A percentile compares a stretch with the other conserved stretches of the same genome.
Evolutionary conservation across 148 eudicot species (phyloP).

Genomic region (Cornus suecica): DNA sequence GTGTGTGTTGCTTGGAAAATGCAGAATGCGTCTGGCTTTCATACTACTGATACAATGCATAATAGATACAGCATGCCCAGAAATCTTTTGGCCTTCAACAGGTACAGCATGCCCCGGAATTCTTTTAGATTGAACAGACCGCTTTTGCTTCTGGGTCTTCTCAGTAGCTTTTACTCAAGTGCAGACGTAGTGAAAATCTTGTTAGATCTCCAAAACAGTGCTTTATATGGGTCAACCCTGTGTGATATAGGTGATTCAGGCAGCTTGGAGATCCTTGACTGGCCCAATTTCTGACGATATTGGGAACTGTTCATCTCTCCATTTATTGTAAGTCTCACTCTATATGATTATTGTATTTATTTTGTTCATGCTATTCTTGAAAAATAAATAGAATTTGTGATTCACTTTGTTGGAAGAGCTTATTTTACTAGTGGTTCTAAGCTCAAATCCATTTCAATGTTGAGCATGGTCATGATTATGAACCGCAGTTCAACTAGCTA

Average conservation of each 20-base stretch:
- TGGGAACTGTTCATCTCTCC: conserved; percentile 83
- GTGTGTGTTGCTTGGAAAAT: conserved; percentile 16
- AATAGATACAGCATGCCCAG: conserved; percentile 23
- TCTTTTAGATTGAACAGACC: too few species aligned
- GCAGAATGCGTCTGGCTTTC: conserved; percentile 39
- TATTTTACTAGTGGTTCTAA: conserved; percentile 70
- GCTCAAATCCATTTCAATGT: conserved; percentile 63
- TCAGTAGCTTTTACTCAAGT: too few species aligned
- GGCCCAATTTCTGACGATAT: conserved; percentile 75
- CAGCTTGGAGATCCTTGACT: conserved; percentile 58
- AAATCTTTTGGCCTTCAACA: conserved; percentile 42
- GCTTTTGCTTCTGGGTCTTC: too few species aligned
- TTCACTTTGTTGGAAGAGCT: conserved; percentile 57
- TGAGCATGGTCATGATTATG: conserved; percentile 73
- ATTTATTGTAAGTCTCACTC: conserved; percentile 62
- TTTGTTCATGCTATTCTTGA: background rate
- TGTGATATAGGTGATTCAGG: conserved; percentile 73
- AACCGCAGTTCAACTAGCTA: conserved; percentile 66
- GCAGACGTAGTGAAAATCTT: too few species aligned
- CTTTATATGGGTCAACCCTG: conserved; percentile 62
- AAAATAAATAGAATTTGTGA: background rate
- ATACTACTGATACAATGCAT: conserved; percentile 15
- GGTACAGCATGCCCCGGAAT: too few species aligned
- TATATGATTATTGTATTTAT: background rate
- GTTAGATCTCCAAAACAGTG: conserved; percentile 64